These are phyloP conservation scores for Pythium plurisporium DNA, from an alignment of 352 stramenopile species.

Conservation along the genomic window DNA sequence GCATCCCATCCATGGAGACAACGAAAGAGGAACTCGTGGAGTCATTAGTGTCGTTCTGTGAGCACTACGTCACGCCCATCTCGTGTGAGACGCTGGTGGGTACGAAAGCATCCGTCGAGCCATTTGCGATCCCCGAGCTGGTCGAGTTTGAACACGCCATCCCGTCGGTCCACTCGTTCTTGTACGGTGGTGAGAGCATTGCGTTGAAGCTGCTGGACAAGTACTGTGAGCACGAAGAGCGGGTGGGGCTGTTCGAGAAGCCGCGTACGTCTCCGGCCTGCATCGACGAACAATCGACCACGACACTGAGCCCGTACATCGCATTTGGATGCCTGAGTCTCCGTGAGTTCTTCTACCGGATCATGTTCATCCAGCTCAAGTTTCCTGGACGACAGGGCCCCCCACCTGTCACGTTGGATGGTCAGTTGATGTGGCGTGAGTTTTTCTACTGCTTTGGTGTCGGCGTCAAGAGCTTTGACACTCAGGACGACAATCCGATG, in stretches of 20 bases:
- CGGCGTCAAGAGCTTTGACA: conserved; percentile 75
- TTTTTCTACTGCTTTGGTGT: conserved; percentile 87
- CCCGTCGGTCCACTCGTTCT: conserved; percentile 36
- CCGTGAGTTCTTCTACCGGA: conserved; percentile 70
- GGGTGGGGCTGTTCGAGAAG: conserved; percentile 93
- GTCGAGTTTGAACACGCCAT: conserved; percentile 32
- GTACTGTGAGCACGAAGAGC: conserved; percentile 60
- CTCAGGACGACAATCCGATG: conserved; percentile 87
- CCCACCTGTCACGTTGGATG: conserved; percentile 87
- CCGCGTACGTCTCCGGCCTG: conserved; percentile 90
- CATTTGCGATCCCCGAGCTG: conserved; percentile 42
- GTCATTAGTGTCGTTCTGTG: conserved; percentile 20
- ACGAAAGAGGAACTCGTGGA: conserved; percentile 24
- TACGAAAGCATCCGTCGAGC: background rate
- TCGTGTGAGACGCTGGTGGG: conserved; percentile 26
- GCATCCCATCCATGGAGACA: conserved; percentile 22
- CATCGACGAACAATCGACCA: conserved; percentile 87
- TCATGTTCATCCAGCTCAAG: conserved; percentile 87
- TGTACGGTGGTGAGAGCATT: conserved; percentile 52
- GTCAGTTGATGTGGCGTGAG: conserved; percentile 95
- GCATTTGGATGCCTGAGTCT: conserved; percentile 86
- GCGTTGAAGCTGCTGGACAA: conserved; percentile 45
- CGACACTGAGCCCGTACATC: conserved; percentile 91
- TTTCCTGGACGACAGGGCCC: conserved; percentile 78
- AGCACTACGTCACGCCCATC: conserved; percentile 22